Base-by-base conservation (phyloP, 2,329 filamentous ascomycete species). In the Herpotrichia juniperi region DNA sequence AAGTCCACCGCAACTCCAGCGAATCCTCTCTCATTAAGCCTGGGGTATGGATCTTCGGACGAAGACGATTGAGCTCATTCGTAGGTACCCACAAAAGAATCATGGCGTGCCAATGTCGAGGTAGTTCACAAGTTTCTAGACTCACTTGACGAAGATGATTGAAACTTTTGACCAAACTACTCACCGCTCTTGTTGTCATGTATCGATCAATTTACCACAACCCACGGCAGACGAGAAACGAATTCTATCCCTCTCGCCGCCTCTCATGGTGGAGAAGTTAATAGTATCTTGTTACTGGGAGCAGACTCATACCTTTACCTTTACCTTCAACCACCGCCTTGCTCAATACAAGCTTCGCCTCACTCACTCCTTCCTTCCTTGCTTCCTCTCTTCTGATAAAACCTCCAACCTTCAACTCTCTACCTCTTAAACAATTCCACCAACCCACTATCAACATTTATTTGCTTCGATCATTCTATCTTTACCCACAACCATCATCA, bases 21-120 rank as follows among this genome's bases (percentile, higher is more conserved):
- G n/a, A 59, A 60, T 22, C 21, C 62, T 4, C 44, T 67, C 12
- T 54, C 62, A 2, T 57, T 79, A 1, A 74, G 73, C 2, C 56
- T 79, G 16, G 76, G 64, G 6, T 76, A 74, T 45, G 75, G 74
- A 40, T 78, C 75, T 26, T 79, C 76, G 0, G 76, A 78, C 35
- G 76, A 79, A 21, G 77, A 78, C 17, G 63, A 69, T 34, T 72
- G 50, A 66, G 37, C 21, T 39, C n/a, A n/a, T n/a, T n/a, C n/a
- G n/a, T n/a, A n/a, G n/a, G n/a, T n/a, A n/a, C n/a, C n/a, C n/a
- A n/a, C n/a, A n/a, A n/a, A 31, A 31, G 28, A 31, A n/a, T 31
- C n/a, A 31, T 31, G 28, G 28, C 28, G 28, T 9, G 9, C n/a
- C 28, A n/a, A n/a, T n/a, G 28, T 31, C 28, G 28, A n/a, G 28